Conservation (phyloP, 495 filamentous ascomycete species). For the Margaritispora aquatica region DNA sequence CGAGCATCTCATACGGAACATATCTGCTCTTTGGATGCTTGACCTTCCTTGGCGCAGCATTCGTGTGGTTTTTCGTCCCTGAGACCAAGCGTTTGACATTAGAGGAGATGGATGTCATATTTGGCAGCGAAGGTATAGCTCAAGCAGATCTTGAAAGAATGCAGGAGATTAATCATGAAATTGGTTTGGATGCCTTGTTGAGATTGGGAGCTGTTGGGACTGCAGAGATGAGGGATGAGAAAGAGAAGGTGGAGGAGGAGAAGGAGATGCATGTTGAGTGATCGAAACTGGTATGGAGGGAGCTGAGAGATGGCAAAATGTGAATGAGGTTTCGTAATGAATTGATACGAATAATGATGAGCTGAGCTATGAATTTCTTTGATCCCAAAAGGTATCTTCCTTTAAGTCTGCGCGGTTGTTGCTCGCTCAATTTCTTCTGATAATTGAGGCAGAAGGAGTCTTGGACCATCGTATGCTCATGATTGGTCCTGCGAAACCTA, state of each 20-base stretch:
- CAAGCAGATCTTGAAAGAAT: conserved; percentile 67
- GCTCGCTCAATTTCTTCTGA: too few species aligned
- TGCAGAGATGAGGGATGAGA: background rate
- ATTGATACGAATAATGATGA: too few species aligned
- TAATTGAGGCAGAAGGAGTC: too few species aligned
- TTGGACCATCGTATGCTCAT: too few species aligned
- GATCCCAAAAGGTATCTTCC: too few species aligned
- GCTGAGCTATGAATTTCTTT: too few species aligned
- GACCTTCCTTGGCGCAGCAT: conserved; percentile 61
- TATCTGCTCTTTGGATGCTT: conserved; percentile 74
- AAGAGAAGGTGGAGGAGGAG: background rate
- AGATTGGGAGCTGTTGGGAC: background rate
- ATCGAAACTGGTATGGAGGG: too few species aligned
- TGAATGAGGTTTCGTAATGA: too few species aligned
- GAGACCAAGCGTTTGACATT: conserved; percentile 63
- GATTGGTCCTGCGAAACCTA: too few species aligned
- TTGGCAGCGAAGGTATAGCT: conserved; percentile 64
- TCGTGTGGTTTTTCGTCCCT: conserved; percentile 68
- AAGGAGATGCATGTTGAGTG: background rate
- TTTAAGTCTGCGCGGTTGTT: too few species aligned
- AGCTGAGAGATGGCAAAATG: too few species aligned
- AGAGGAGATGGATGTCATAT: conserved; percentile 65
- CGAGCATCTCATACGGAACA: conserved; percentile 64
- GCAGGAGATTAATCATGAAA: conserved; percentile 65
- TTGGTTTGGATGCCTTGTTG: conserved; percentile 45